Evolutionary conservation across 129 eudicot genomes (phyloP).

Genomic region (Saposhnikovia divaricata): DNA sequence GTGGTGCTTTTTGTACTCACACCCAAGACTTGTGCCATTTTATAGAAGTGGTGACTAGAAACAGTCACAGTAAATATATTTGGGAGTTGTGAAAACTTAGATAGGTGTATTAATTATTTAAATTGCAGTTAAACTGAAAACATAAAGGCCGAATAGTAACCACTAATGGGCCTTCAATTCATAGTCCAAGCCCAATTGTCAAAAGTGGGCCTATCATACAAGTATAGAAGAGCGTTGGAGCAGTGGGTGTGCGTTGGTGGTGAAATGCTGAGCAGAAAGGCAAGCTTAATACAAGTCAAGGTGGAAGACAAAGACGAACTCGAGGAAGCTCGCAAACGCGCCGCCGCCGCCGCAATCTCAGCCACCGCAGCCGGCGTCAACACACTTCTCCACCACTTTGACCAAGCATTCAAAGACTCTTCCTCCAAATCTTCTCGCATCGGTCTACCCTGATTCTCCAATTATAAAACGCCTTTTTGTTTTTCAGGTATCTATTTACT

Average conservation of each 20-base stretch:
- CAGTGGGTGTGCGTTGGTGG: background rate
- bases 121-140: background rate
- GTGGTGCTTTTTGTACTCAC: background rate
- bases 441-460: conserved; percentile 36
- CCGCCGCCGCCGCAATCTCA: conserved; percentile 36
- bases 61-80: background rate
- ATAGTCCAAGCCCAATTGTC: background rate
- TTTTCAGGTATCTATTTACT: background rate
- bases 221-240: background rate
- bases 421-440: conserved; percentile 67
- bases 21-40: background rate
- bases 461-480: background rate
- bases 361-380: conserved; percentile 42
- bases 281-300: conserved; percentile 60
- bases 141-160: background rate
- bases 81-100: background rate
- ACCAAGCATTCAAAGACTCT: conserved; percentile 32
- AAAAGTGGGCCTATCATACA: background rate
- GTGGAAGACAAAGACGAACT: conserved; percentile 81
- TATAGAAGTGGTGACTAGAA: background rate
- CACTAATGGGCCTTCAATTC: background rate
- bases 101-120: background rate
- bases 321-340: conserved; percentile 55
- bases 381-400: conserved; percentile 66
- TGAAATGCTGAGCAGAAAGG: conserved; percentile 58